phyloP scores from a whole-genome alignment of 83 land plant genomes.

The Diphasiastrum complanatum region DNA sequence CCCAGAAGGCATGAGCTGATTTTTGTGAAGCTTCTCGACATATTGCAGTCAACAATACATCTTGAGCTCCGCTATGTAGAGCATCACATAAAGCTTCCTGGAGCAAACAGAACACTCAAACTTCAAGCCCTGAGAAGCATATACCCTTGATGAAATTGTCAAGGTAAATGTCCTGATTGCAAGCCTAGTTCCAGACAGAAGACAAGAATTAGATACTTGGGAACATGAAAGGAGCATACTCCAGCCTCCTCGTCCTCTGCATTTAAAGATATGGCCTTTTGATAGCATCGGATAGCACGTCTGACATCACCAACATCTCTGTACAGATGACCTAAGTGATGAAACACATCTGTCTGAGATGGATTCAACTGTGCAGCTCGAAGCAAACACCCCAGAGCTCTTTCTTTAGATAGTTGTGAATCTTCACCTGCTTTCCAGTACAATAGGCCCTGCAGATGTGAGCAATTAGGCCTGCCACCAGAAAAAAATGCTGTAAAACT shows the following conservation, averaged over 20 bases:
- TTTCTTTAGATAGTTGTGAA: slow-evolving; percentile 29
- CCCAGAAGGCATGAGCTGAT: slow-evolving; percentile 94
- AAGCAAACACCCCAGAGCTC: slow-evolving; percentile 62
- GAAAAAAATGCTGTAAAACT: neutral
- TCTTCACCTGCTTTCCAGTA: slow-evolving; percentile 50
- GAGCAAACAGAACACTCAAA: neutral
- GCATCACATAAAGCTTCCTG: slow-evolving; percentile 89
- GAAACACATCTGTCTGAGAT: slow-evolving; percentile 53
- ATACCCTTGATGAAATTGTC: too few relatives aligned
- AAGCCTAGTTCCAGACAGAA: too few relatives aligned
- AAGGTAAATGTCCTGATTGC: too few relatives aligned
- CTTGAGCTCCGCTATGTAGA: slow-evolving; percentile 63
- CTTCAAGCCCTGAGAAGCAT: neutral
- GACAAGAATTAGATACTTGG: too few relatives aligned
- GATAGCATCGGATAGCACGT: slow-evolving; percentile 82
- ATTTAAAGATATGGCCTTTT: slow-evolving; percentile 68
- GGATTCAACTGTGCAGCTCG: slow-evolving; percentile 69
- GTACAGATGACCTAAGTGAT: slow-evolving; percentile 69
- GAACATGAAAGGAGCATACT: slow-evolving; percentile 29
- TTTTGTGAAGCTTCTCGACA: slow-evolving; percentile 69
- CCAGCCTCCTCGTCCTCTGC: slow-evolving; percentile 80
- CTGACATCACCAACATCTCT: slow-evolving; percentile 30
- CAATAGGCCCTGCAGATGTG: slow-evolving; percentile 47
- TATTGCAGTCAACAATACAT: slow-evolving; percentile 50
- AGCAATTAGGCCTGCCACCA: slow-evolving; percentile 21